A percentile compares a stretch with the other conserved stretches of the same genome.
These are phyloP conservation scores for Elsinoe ampelina DNA, from an alignment of 2,329 filamentous ascomycete species.

Conservation along the genomic window DNA sequence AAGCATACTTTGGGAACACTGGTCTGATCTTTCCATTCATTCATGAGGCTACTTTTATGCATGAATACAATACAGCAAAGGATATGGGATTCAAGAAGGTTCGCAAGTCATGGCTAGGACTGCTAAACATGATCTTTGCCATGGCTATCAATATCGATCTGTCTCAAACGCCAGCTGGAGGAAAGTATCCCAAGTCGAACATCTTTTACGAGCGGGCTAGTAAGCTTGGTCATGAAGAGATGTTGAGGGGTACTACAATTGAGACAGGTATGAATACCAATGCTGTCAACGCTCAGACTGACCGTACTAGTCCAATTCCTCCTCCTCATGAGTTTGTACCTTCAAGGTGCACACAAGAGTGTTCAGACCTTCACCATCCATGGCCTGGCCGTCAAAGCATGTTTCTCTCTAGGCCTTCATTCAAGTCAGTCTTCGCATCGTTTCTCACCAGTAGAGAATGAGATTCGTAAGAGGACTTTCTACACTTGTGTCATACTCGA, in stretches of 20 bases:
- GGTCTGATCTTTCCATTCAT: slow-evolving; percentile 34
- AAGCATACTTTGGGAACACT: slow-evolving; percentile 31
- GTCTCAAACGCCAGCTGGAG: slow-evolving; percentile 24
- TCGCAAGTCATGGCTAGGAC: slow-evolving; percentile 42
- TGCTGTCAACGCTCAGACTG: not conserved
- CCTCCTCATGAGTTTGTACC: slow-evolving; percentile 42
- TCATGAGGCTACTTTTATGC: slow-evolving; percentile 29
- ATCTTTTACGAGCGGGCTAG: slow-evolving; percentile 39
- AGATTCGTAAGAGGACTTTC: slow-evolving; percentile 43
- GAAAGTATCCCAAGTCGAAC: slow-evolving; percentile 35
- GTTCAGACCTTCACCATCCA: slow-evolving; percentile 47
- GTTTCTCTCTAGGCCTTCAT: slow-evolving; percentile 45
- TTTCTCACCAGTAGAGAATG: slow-evolving; percentile 29
- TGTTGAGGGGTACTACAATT: slow-evolving; percentile 34
- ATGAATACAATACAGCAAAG: slow-evolving; percentile 28
- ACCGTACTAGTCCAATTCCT: slow-evolving; percentile 37
- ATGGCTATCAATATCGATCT: slow-evolving; percentile 35
- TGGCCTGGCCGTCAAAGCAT: slow-evolving; percentile 43
- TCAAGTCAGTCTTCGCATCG: slow-evolving; percentile 22
- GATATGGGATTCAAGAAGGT: slow-evolving; percentile 28
- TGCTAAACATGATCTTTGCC: slow-evolving; percentile 44
- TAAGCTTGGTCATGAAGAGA: slow-evolving; percentile 35
- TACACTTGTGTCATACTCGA: slow-evolving; percentile 42
- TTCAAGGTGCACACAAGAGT: slow-evolving; percentile 46
- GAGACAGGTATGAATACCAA: slow-evolving; percentile 25